Percentiles rank a stretch among this genome's conserved stretches.
These are phyloP conservation scores for Ophiorrhiza pumila DNA, from an alignment of 257 asterid species.

Conservation along the genomic window DNA sequence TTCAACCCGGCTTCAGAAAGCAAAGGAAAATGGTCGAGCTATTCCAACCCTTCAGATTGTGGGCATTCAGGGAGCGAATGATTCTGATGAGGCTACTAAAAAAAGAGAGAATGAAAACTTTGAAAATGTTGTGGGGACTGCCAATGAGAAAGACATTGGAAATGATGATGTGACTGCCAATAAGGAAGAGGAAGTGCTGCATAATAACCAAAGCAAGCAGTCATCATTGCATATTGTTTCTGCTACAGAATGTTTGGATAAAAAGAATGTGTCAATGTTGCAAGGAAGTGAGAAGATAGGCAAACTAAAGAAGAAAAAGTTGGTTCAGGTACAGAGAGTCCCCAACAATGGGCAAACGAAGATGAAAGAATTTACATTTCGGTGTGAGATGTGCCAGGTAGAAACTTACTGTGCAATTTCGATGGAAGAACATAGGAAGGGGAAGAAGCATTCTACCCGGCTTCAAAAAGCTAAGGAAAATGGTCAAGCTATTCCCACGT, in stretches of 20 bases:
- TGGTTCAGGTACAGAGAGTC: conserved; percentile 6
- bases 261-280: conserved; percentile 6
- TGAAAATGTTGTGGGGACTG: background rate
- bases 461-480: conserved; percentile 6
- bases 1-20: conserved; percentile 15
- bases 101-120: background rate
- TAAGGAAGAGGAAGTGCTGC: background rate
- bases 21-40: conserved; percentile 5
- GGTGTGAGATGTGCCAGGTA: conserved; percentile 59
- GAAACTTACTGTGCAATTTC: conserved; percentile 22
- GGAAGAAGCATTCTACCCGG: conserved; percentile 46
- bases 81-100: conserved; percentile 5
- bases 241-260: conserved; percentile 12
- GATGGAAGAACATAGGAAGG: conserved; percentile 36
- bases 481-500: background rate
- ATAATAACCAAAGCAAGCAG: conserved; percentile 14
- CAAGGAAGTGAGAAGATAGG: conserved; percentile 6
- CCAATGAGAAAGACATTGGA: background rate
- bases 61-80: background rate
- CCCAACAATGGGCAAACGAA: conserved; percentile 9
- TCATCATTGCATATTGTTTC: background rate
- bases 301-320: conserved; percentile 11
- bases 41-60: background rate
- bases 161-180: background rate
- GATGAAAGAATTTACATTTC: conserved; percentile 22